A percentile compares a stretch with the other conserved stretches of the same genome.
Evolutionary conservation across 2,329 filamentous ascomycete genomes (phyloP).

Genomic region (Apiospora kogelbergensis): DNA sequence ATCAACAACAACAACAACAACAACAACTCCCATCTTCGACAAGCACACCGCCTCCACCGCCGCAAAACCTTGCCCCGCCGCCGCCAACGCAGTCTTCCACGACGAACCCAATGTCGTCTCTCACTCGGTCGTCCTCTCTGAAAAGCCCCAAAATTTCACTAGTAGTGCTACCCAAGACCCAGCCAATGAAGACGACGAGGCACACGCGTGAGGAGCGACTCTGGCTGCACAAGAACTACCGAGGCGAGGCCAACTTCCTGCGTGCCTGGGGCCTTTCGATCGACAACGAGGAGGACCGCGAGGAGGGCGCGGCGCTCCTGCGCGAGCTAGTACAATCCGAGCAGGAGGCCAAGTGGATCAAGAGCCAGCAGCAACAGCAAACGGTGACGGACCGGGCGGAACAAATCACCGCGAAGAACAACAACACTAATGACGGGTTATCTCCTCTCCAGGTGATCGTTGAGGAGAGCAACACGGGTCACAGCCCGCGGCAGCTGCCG

Average conservation of each 20-base stretch:
- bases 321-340: slow-evolving; percentile 26
- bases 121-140: slow-evolving; percentile 1
- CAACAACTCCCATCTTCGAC: neutral
- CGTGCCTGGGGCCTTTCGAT: slow-evolving; percentile 28
- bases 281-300: slow-evolving; percentile 23
- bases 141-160: neutral
- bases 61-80: neutral
- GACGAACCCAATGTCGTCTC: neutral
- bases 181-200: slow-evolving; percentile 11
- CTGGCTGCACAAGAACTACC: slow-evolving; percentile 29
- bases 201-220: slow-evolving; percentile 24
- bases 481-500: slow-evolving; percentile 11
- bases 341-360: slow-evolving; percentile 18
- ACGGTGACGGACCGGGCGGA: neutral
- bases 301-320: slow-evolving; percentile 23
- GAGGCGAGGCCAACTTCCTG: slow-evolving; percentile 28
- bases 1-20: neutral
- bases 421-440: slow-evolving; percentile 4
- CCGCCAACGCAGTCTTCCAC: neutral
- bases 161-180: neutral
- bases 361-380: slow-evolving; percentile 14
- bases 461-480: slow-evolving; percentile 12
- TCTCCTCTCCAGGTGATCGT: slow-evolving; percentile 13
- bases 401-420: slow-evolving; percentile 7
- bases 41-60: neutral